These are phyloP conservation scores for Metschnikowia kofuensis DNA, from an alignment of 805 yeast species.

Conservation along the genomic window DNA sequence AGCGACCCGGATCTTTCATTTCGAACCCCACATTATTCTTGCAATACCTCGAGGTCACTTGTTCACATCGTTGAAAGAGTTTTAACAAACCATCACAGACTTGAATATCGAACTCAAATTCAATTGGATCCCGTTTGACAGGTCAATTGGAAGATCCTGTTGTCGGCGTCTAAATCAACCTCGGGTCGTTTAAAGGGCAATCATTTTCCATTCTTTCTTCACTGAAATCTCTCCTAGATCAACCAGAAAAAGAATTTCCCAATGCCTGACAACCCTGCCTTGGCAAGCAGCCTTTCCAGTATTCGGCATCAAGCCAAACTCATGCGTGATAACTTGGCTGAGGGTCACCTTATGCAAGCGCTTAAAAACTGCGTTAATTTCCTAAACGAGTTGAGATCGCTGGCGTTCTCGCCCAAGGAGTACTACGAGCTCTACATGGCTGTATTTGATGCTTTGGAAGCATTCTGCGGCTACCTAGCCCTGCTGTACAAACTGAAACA, in stretches of 20 bases:
- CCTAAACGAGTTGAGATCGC: slow-evolving; percentile 77
- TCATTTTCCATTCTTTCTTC: no score
- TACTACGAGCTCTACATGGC: slow-evolving; percentile 89
- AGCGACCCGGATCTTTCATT: no score
- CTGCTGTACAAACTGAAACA: slow-evolving; percentile 69
- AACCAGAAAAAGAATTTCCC: background rate
- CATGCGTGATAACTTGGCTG: slow-evolving; percentile 75
- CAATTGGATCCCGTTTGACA: background rate
- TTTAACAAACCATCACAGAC: no score
- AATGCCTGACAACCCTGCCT: slow-evolving; percentile 11
- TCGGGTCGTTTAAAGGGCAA: background rate
- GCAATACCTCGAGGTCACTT: no score
- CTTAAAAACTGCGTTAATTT: slow-evolving; percentile 81
- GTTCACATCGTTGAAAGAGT: no score
- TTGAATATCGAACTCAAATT: no score
- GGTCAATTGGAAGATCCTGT: background rate
- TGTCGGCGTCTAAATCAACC: background rate
- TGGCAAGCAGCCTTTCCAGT: slow-evolving; percentile 25
- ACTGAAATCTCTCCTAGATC: background rate
- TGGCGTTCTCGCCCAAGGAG: slow-evolving; percentile 76
- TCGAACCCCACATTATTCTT: no score
- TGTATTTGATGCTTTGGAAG: slow-evolving; percentile 77
- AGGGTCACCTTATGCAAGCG: slow-evolving; percentile 74
- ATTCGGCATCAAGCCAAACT: slow-evolving; percentile 69
- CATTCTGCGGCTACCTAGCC: slow-evolving; percentile 60